Conservation (phyloP, 2,329 filamentous ascomycete genomes). For the Neopestalotiopsis clavispora region DNA sequence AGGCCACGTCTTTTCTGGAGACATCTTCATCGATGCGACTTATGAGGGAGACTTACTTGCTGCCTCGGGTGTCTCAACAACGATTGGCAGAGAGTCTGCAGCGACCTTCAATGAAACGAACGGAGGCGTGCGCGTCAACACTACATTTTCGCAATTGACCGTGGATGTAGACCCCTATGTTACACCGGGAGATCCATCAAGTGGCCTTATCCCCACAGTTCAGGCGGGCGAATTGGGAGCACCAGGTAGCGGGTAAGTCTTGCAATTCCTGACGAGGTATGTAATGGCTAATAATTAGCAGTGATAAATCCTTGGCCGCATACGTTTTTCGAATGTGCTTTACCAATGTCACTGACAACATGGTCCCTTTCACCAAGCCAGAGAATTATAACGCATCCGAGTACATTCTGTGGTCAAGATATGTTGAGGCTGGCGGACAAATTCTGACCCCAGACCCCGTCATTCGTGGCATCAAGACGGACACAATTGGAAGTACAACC, state of each 20-base stretch:
- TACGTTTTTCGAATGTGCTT: conserved; percentile 27
- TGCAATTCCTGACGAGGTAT: conserved; percentile 18
- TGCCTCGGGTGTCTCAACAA: conserved; percentile 22
- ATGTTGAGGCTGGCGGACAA: too few species aligned
- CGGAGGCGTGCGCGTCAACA: conserved; percentile 25
- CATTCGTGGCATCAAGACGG: too few species aligned
- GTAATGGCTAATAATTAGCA: too few species aligned
- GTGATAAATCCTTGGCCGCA: too few species aligned
- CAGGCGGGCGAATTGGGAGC: background rate
- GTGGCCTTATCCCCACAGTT: background rate
- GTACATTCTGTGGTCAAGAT: too few species aligned
- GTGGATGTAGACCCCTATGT: conserved; percentile 27
- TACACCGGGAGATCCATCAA: conserved; percentile 18
- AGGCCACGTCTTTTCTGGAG: background rate
- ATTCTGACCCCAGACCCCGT: too few species aligned
- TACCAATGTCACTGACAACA: conserved; percentile 24
- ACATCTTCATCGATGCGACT: conserved; percentile 29
- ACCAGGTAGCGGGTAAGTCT: conserved; percentile 23
- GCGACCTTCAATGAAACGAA: background rate
- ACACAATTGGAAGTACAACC: too few species aligned
- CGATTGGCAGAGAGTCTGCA: conserved; percentile 21
- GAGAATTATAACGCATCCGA: conserved; percentile 21
- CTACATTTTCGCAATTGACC: conserved; percentile 24
- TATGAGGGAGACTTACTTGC: conserved; percentile 33
- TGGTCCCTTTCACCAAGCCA: conserved; percentile 23